These are phyloP conservation scores for Zygoascus flipseniorum DNA, from an alignment of 805 yeast species.

Conservation along the genomic window DNA sequence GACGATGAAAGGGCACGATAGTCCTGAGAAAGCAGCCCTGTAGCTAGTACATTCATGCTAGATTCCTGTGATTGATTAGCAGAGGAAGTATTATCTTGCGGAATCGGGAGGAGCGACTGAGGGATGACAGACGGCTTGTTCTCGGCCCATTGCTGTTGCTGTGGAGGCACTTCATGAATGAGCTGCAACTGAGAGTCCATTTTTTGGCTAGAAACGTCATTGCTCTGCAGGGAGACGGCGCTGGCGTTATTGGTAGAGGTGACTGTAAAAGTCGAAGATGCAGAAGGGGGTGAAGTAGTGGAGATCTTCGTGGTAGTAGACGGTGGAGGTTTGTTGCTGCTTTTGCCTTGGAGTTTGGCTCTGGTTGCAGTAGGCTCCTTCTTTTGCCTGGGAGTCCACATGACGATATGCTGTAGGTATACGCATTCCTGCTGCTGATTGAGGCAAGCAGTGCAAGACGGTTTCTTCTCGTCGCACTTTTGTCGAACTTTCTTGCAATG, in stretches of 20 bases:
- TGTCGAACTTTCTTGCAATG: constrained; percentile 14
- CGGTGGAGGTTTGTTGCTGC: neutral
- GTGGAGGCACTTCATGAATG: neutral
- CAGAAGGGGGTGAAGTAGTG: neutral
- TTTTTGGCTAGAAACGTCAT: neutral
- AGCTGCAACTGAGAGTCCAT: neutral
- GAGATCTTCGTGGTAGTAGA: neutral
- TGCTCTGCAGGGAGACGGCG: neutral
- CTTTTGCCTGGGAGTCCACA: constrained; percentile 11
- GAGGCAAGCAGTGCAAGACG: constrained; percentile 12
- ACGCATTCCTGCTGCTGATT: constrained; percentile 11
- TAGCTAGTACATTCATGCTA: neutral
- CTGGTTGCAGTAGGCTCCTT: neutral
- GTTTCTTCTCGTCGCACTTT: constrained; percentile 16
- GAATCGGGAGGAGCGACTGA: neutral
- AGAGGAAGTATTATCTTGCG: neutral
- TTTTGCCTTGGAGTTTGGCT: neutral
- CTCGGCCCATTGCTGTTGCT: neutral
- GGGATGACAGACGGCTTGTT: neutral
- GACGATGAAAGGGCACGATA: neutral
- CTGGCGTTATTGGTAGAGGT: neutral
- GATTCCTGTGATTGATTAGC: neutral
- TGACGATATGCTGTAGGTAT: constrained; percentile 8
- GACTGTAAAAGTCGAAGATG: neutral
- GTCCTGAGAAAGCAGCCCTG: neutral